These are phyloP conservation scores for Hygrophorus russula DNA, from an alignment of 768 basidiomycete species.

Conservation along the genomic window DNA sequence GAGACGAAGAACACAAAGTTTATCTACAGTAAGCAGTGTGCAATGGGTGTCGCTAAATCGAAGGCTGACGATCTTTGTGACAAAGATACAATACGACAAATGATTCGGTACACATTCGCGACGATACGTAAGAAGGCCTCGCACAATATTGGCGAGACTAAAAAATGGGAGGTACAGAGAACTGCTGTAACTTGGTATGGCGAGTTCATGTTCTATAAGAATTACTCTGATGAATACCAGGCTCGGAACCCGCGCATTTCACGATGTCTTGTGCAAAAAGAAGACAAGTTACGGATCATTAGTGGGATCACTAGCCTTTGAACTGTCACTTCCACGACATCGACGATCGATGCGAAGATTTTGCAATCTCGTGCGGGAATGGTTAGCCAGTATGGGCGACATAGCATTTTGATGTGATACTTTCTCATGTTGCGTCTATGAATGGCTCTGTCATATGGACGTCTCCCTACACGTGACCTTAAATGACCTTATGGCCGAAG, in stretches of 20 bases:
- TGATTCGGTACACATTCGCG: constrained; percentile 45
- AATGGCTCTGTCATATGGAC: no score
- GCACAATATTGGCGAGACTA: constrained; percentile 26
- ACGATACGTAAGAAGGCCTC: constrained; percentile 36
- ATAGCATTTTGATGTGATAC: constrained; percentile 4
- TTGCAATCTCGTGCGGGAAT: constrained; percentile 34
- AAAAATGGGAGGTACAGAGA: constrained; percentile 35
- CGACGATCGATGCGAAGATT: constrained; percentile 34
- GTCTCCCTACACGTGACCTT: no score
- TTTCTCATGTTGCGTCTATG: no score
- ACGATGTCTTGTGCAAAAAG: constrained; percentile 46
- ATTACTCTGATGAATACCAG: constrained; percentile 24
- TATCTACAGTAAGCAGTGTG: constrained; percentile 35
- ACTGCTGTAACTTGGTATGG: constrained; percentile 50
- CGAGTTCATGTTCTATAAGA: not conserved
- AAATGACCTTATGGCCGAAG: no score
- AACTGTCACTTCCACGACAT: constrained; percentile 36
- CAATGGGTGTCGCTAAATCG: not conserved
- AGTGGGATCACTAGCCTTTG: constrained; percentile 36
- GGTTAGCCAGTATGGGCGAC: constrained; percentile 14
- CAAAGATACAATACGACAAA: constrained; percentile 51
- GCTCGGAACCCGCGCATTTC: constrained; percentile 77
- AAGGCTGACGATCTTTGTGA: not conserved
- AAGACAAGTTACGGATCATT: constrained; percentile 36
- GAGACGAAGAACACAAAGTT: constrained; percentile 35